phyloP scores from a whole-genome alignment of 2,329 filamentous ascomycete species.

The Talaromyces sp. region DNA sequence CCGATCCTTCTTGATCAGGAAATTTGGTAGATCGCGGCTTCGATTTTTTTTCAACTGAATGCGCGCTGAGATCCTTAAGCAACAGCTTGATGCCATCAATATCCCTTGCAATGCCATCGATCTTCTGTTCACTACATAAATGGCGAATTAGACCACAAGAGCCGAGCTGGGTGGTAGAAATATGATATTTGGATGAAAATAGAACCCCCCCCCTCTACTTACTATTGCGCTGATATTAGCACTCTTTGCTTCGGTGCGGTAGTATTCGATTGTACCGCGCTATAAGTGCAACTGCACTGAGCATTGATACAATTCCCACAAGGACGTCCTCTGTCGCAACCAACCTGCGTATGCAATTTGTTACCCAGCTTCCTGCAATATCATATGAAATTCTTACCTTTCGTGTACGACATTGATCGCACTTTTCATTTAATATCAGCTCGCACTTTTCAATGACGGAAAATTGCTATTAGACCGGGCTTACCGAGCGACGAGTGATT shows the following conservation, averaged over 20 bases:
- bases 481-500: neutral
- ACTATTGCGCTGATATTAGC: no score
- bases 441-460: neutral
- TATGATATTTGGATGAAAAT: neutral
- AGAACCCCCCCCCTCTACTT: neutral
- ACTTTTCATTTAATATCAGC: neutral
- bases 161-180: neutral
- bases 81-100: constrained; percentile 4
- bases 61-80: neutral
- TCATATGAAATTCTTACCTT: neutral
- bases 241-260: no score
- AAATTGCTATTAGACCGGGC: neutral
- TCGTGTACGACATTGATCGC: constrained; percentile 11
- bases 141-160: neutral
- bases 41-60: neutral
- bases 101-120: constrained; percentile 9
- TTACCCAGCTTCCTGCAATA: neutral
- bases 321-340: constrained; percentile 11
- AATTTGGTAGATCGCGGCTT: neutral
- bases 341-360: neutral
- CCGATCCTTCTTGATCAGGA: neutral
- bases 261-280: no score
- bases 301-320: neutral
- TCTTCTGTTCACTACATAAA: constrained; percentile 9
- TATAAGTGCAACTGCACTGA: no score